phyloP scores from a whole-genome alignment of 2,329 filamentous ascomycete genomes.

The Lasiodiplodia sp. region DNA sequence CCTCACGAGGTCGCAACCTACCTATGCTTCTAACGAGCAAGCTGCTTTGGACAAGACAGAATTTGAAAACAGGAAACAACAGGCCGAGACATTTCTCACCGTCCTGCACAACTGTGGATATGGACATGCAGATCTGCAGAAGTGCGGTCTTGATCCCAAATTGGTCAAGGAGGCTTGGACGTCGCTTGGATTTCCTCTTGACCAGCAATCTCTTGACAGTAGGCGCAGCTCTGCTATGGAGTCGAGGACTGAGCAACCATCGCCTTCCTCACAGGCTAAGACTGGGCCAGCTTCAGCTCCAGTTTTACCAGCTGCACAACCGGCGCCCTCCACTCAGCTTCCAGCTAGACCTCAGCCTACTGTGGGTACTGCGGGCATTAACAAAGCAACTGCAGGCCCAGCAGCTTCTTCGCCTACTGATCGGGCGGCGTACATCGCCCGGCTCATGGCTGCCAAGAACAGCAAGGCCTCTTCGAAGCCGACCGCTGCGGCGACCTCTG shows the following conservation, averaged over 20 bases:
- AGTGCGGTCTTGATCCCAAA: conserved; percentile 72
- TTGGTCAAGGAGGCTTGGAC: conserved; percentile 34
- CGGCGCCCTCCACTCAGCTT: background rate
- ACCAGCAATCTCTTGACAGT: background rate
- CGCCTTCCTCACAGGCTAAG: conserved; percentile 31
- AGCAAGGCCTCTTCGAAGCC: conserved; percentile 44
- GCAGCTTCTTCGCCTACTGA: conserved; percentile 56
- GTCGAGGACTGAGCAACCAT: background rate
- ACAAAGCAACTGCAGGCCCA: background rate
- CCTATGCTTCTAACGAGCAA: background rate
- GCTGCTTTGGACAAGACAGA: background rate
- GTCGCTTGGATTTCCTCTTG: conserved; percentile 21
- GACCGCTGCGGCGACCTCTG: background rate
- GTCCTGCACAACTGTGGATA: conserved; percentile 71
- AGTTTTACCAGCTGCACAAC: conserved; percentile 9
- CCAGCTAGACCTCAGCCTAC: conserved; percentile 23
- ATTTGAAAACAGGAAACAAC: conserved; percentile 16
- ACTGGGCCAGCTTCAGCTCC: conserved; percentile 39
- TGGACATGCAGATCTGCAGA: conserved; percentile 66
- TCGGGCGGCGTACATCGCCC: conserved; percentile 78
- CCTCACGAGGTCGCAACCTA: background rate
- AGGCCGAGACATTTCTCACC: conserved; percentile 50
- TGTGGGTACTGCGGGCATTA: conserved; percentile 19
- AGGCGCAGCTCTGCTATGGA: background rate
- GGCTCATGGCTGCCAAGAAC: conserved; percentile 75